Evolutionary conservation across 352 stramenopile genomes (phyloP).

Genomic region (Albugo candida): DNA sequence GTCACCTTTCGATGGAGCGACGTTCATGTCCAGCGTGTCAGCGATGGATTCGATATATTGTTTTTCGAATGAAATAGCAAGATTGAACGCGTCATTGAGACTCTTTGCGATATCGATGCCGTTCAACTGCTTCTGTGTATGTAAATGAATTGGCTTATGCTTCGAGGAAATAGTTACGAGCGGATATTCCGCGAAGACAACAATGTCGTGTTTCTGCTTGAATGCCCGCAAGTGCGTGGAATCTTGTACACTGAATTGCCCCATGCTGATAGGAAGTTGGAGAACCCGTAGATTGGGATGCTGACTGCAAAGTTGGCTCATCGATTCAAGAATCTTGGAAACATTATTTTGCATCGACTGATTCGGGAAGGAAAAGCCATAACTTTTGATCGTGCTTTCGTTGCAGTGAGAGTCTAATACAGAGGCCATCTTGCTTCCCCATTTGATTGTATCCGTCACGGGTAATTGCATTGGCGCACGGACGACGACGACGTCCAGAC

Average conservation of each 20-base stretch:
- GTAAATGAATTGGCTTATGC: conserved; percentile 22
- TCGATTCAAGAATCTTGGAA: background rate
- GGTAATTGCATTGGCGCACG: conserved; percentile 13
- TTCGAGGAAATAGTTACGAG: conserved; percentile 30
- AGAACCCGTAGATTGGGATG: conserved; percentile 35
- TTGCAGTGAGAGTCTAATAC: too few relatives aligned
- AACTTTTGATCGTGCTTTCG: conserved; percentile 1
- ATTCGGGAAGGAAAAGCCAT: conserved; percentile 6
- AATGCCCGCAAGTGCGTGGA: conserved; percentile 15
- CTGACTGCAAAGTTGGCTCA: conserved; percentile 2
- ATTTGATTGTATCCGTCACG: conserved; percentile 12
- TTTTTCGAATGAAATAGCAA: conserved; percentile 60
- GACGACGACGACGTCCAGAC: conserved; percentile 15
- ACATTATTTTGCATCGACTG: background rate
- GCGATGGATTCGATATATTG: conserved; percentile 48
- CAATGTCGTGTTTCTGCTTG: conserved; percentile 23
- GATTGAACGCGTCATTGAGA: conserved; percentile 66
- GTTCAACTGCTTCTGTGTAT: background rate
- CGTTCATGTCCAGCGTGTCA: background rate
- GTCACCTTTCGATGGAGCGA: conserved; percentile 21
- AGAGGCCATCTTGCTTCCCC: too few relatives aligned
- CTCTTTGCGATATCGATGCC: conserved; percentile 49
- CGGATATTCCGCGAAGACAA: conserved; percentile 42
- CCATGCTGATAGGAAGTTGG: conserved; percentile 31
- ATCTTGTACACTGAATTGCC: conserved; percentile 14